Conservation (phyloP, 306 rosid species). For the Fragaria ananassa region DNA sequence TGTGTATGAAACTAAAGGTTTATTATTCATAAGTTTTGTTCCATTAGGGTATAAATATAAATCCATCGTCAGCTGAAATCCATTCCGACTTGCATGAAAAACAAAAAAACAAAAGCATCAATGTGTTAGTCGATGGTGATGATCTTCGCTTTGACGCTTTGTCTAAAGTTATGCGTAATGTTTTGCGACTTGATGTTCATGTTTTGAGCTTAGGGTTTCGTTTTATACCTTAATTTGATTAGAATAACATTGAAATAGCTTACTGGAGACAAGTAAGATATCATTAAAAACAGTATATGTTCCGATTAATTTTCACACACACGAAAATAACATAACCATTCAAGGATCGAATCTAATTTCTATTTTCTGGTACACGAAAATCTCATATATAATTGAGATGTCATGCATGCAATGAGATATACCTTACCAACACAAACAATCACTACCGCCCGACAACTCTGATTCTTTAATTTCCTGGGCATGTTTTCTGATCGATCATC, state of each 20-base stretch:
- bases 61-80: not conserved
- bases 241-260: not conserved
- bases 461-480: slow-evolving; percentile 5
- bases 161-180: not conserved
- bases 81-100: not conserved
- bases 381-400: not conserved
- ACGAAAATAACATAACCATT: too few species aligned
- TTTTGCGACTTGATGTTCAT: not conserved
- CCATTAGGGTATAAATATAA: not conserved
- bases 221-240: not conserved
- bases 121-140: not conserved
- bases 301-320: not conserved
- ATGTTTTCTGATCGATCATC: not conserved
- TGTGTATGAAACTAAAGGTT: too few species aligned
- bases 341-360: not conserved
- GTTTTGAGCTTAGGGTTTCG: not conserved
- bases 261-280: not conserved
- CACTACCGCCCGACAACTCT: not conserved
- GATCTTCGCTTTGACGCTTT: not conserved
- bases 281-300: too few species aligned
- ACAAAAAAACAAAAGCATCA: not conserved
- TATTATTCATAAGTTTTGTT: too few species aligned
- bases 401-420: slow-evolving; percentile 1
- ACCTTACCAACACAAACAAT: not conserved
- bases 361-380: not conserved